Base-by-base conservation (phyloP, 352 stramenopile genomes). In the Aphanomyces stellatus region DNA sequence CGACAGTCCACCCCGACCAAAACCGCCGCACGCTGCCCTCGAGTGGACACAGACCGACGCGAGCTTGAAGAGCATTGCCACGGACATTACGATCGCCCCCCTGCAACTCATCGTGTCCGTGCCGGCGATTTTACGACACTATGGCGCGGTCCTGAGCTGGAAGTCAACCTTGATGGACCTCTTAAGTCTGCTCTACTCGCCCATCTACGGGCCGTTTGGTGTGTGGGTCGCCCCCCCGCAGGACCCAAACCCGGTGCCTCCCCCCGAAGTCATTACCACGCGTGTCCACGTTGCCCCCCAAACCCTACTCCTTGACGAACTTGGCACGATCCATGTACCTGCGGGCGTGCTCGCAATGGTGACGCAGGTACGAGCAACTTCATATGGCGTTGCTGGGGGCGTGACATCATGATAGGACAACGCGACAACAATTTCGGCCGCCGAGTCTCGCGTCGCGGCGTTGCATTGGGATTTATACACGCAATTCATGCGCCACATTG, bases 151-250 rank as follows among this genome's bases (percentile, higher is more conserved):
- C 17, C 24, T 60, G 51, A n/a, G 30, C 13, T 60, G 51, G 51
- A 60, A 40, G 4, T 10, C 13, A 42, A 22, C 24, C 10, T 17
- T 41, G 25, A 15, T 35, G 11, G 24, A 35, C 51, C 27, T 60
- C 27, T 10, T 60, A 2, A 25, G 22, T 11, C 19, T 60, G 27
- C 5, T 60, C 11, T 19, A 2, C 13, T 17, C 51, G 24, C 51
- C 51, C 27, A 60, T 60, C 30, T 60, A 60, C 51, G 51, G 51
- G 11, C 51, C 51, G 25, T 60, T 60, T 40, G 51, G 51, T 22
- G 13, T 60, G 10, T 60, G 51, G 51, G 31, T 60, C 11, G 51
- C 51, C 24, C 51, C 51, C 10, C 24, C 51, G 17, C 27, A 35
- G 8, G 24, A 19, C 3, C 51, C 25, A 6, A 41, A 41, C 4